A percentile compares a stretch with the other conserved stretches of the same genome.
These are phyloP conservation scores for Paramecium tetraurelia DNA, from an alignment of 73 alveolate species.

Conservation along the genomic window DNA sequence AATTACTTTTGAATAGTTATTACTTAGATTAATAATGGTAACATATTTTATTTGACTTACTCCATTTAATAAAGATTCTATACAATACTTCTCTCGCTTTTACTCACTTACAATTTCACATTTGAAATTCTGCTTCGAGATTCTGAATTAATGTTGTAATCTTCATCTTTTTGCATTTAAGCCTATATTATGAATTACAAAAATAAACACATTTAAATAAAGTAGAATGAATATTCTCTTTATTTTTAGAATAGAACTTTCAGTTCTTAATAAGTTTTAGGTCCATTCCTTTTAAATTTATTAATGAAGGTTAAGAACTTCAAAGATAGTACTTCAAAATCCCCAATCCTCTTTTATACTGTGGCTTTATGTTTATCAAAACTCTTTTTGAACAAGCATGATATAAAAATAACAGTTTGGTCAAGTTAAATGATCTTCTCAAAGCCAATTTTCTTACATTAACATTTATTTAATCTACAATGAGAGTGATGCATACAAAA, in stretches of 20 bases:
- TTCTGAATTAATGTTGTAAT: conserved; percentile 16
- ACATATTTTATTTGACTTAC: conserved; percentile 10
- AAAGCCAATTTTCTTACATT: background rate
- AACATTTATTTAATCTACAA: background rate
- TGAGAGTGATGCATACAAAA: background rate
- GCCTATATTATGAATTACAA: background rate
- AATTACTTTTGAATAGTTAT: background rate
- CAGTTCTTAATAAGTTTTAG: conserved; percentile 15
- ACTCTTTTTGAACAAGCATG: background rate
- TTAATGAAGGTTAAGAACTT: background rate
- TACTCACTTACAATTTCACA: background rate
- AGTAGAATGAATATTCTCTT: conserved; percentile 4
- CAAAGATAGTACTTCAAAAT: background rate
- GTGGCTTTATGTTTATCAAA: background rate
- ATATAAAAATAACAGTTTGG: background rate
- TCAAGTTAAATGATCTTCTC: background rate
- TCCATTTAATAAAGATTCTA: conserved; percentile 18
- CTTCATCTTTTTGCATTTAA: conserved; percentile 34
- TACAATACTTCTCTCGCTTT: conserved; percentile 26
- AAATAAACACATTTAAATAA: background rate
- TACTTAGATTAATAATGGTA: conserved; percentile 10
- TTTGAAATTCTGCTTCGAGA: background rate
- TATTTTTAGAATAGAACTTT: background rate
- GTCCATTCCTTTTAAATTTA: conserved; percentile 26
- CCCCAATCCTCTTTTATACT: background rate